Conservation (phyloP, 768 basidiomycete species). For the Sporobolomyces pararoseus region DNA sequence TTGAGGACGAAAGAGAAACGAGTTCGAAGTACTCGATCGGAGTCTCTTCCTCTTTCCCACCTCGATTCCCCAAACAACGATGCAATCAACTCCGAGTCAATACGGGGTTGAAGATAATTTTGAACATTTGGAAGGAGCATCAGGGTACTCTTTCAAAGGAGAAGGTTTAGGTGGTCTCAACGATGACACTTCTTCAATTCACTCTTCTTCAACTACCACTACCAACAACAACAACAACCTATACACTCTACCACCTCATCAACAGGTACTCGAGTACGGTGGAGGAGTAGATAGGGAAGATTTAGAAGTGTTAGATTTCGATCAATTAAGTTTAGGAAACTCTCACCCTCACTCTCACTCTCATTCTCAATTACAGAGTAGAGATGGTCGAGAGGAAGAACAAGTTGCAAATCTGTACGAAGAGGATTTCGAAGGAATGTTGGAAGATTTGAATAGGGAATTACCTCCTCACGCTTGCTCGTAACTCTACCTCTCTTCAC, state of each 20-base stretch:
- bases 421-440: constrained; percentile 82
- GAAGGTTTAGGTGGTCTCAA: no score
- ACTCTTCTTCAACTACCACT: constrained; percentile 1
- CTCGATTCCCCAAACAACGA: background rate
- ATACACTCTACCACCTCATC: background rate
- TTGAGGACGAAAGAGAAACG: no score
- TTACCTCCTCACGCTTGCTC: constrained; percentile 93
- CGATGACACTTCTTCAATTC: constrained; percentile 37
- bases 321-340: constrained; percentile 20
- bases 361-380: background rate
- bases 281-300: constrained; percentile 8
- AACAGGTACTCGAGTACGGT: background rate
- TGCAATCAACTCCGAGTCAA: constrained; percentile 11
- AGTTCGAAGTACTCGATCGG: no score
- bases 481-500: constrained; percentile 51
- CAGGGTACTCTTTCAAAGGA: constrained; percentile 40
- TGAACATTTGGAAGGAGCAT: constrained; percentile 51
- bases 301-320: constrained; percentile 13
- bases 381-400: background rate
- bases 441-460: constrained; percentile 87
- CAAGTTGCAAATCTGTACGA: constrained; percentile 51
- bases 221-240: background rate
- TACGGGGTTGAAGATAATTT: constrained; percentile 40
- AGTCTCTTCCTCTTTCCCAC: background rate
- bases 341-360: constrained; percentile 17